Evolutionary conservation across 169 alveolate species (phyloP), one percentile per base, ranked within the genome.

Genomic region (Eimeria maxima): DNA sequence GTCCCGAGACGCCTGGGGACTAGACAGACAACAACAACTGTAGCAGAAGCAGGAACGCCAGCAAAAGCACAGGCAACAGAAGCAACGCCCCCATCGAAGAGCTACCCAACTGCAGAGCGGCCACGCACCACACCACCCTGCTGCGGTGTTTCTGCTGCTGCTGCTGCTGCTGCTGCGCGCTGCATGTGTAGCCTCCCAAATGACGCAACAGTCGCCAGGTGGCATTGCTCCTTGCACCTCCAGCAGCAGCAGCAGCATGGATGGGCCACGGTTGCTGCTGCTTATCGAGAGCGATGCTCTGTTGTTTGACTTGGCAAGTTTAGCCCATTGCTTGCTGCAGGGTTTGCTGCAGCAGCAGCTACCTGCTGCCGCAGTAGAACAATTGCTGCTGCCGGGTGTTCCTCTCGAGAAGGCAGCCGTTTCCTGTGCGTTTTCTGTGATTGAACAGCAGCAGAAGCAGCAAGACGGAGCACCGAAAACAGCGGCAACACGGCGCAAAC

Each of bases 331-430:
- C 29, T 22, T 71, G 81, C 81, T 71, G 29, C 81, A 71, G 44
- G 81, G 81, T 42, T 42, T 71, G 29, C 81, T 71, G 81, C 81
- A 29, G 81, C 81, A 71, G 81, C 81, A 71, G 44, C 81, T 71
- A 42, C 81, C 81, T 71, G 81, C 81, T 71, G 81, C 81, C 11
- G 81, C 81, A 71, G 13, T 42, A 14, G 38, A 71, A 13, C 45
- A 42, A 4, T 13, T 71, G 47, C 81, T 71, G 11, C 81, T 71
- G 38, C 81, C 81, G 44, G 81, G 81, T 4, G 81, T 71, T 27
- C 42, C 81, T 29, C 29, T 71, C 29, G 81, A 71, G 42, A 29
- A 22, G 81, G 81, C 81, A 71, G 81, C 13, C 2, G 81, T 42
- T 14, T 2, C 29, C 29, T 71, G 81, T 42, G 29, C 81, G 0